A percentile compares a stretch with the other conserved stretches of the same genome.
These are phyloP conservation scores for Podospora comata DNA, from an alignment of 495 filamentous ascomycete genomes.

Conservation along the genomic window DNA sequence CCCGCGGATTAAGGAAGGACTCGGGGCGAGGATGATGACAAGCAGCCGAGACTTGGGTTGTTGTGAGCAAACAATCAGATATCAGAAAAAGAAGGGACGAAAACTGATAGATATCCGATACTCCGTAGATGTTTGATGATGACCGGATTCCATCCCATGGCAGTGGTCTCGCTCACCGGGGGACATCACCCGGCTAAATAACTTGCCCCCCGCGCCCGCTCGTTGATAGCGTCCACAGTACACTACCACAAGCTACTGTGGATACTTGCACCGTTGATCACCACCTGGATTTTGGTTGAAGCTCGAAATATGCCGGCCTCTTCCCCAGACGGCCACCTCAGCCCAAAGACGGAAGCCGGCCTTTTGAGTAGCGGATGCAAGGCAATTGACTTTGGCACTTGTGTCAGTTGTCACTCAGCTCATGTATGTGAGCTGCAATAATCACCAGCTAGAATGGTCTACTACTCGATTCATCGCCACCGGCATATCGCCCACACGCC, in stretches of 20 bases:
- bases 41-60: background rate
- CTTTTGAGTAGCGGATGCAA: background rate
- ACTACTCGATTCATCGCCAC: background rate
- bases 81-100: background rate
- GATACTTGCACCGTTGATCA: background rate
- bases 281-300: background rate
- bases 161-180: conserved; percentile 19
- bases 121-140: conserved; percentile 23
- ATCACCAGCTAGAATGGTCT: background rate
- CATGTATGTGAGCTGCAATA: background rate
- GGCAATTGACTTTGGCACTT: background rate
- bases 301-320: background rate
- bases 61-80: background rate
- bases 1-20: background rate
- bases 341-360: background rate
- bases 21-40: background rate
- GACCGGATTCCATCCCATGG: conserved; percentile 17
- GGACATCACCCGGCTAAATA: conserved; percentile 25
- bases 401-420: background rate
- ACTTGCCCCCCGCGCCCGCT: background rate
- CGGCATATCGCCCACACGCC: background rate
- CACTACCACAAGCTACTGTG: background rate
- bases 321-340: background rate
- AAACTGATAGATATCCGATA: conserved; percentile 2
- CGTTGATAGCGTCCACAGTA: background rate